Evolutionary conservation across 805 yeast species (phyloP).

Genomic region (Torulaspora indica): DNA sequence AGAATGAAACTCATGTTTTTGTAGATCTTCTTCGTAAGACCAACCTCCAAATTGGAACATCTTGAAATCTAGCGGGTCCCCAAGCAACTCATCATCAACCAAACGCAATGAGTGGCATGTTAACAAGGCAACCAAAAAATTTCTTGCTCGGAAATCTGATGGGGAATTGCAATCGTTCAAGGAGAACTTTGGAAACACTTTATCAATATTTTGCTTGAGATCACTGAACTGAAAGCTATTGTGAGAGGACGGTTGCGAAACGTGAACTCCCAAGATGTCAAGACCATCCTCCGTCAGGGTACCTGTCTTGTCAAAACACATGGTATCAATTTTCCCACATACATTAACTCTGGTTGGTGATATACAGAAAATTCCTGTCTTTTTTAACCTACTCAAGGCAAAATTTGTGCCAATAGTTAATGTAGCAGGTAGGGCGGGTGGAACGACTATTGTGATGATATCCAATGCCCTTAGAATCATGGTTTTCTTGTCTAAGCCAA

Average conservation of each 20-base stretch:
- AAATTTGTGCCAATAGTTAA: slow-evolving; percentile 94
- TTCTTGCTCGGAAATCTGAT: slow-evolving; percentile 27
- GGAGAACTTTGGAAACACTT: slow-evolving; percentile 29
- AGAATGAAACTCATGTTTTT: slow-evolving; percentile 36
- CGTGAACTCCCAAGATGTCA: slow-evolving; percentile 71
- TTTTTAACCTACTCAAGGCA: slow-evolving; percentile 71
- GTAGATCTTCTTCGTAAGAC: slow-evolving; percentile 65
- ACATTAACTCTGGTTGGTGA: slow-evolving; percentile 92
- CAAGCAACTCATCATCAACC: slow-evolving; percentile 75
- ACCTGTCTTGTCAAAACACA: slow-evolving; percentile 96
- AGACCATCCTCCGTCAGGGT: slow-evolving; percentile 95
- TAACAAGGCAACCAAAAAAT: slow-evolving; percentile 39
- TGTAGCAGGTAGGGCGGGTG: slow-evolving; percentile 98
- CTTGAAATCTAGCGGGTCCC: slow-evolving; percentile 90
- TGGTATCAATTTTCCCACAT: slow-evolving; percentile 88
- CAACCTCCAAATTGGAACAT: slow-evolving; percentile 90
- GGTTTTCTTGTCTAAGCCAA: slow-evolving; percentile 63
- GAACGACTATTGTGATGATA: slow-evolving; percentile 92
- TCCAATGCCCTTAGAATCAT: slow-evolving; percentile 89
- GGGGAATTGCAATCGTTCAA: slow-evolving; percentile 32
- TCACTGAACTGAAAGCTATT: slow-evolving; percentile 27
- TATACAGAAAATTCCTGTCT: slow-evolving; percentile 73
- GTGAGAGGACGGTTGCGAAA: slow-evolving; percentile 21
- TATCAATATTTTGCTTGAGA: slow-evolving; percentile 23
- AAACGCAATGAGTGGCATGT: slow-evolving; percentile 83